Evolutionary conservation across 768 basidiomycete genomes (phyloP).

Genomic region (Pholiota microspora): DNA sequence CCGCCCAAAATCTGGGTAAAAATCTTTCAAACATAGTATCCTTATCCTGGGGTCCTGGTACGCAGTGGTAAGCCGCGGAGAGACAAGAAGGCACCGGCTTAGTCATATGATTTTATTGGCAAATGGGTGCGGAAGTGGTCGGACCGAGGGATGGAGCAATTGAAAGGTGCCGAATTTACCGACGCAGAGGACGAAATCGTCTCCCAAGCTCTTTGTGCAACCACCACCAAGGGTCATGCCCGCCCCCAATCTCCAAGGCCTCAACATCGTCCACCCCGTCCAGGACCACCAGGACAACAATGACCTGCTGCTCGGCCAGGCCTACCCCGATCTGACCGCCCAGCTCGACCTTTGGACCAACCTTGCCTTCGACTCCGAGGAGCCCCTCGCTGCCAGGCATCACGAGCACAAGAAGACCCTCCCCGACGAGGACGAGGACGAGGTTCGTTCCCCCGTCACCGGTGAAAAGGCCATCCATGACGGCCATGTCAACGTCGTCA

Average conservation of each 20-base stretch:
- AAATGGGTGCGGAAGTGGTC: conserved; percentile 13
- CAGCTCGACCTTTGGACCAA: conserved; percentile 86
- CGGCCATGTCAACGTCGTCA: conserved; percentile 59
- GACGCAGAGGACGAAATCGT: conserved; percentile 8
- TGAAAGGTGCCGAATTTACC: conserved; percentile 15
- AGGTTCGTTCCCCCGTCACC: conserved; percentile 31
- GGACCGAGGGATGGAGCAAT: conserved; percentile 14
- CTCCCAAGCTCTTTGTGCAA: conserved; percentile 6
- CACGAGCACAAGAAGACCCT: conserved; percentile 34
- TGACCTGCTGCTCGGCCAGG: conserved; percentile 60
- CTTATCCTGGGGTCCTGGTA: no score
- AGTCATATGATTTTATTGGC: conserved; percentile 16
- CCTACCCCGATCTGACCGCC: conserved; percentile 72
- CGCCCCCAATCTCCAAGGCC: conserved; percentile 68
- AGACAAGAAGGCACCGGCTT: conserved; percentile 6
- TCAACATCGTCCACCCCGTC: conserved; percentile 73
- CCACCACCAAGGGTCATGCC: conserved; percentile 39
- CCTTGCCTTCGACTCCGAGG: conserved; percentile 76
- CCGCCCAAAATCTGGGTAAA: no score
- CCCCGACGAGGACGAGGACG: conserved; percentile 50
- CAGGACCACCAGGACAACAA: conserved; percentile 40
- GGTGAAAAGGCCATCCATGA: conserved; percentile 47
- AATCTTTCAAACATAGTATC: no score
- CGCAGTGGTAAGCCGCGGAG: not conserved
- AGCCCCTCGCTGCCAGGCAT: conserved; percentile 42